Evolutionary conservation across 306 rosid species (phyloP), one percentile per base, ranked within the genome.

Genomic region (Spatholobus suberectus): DNA sequence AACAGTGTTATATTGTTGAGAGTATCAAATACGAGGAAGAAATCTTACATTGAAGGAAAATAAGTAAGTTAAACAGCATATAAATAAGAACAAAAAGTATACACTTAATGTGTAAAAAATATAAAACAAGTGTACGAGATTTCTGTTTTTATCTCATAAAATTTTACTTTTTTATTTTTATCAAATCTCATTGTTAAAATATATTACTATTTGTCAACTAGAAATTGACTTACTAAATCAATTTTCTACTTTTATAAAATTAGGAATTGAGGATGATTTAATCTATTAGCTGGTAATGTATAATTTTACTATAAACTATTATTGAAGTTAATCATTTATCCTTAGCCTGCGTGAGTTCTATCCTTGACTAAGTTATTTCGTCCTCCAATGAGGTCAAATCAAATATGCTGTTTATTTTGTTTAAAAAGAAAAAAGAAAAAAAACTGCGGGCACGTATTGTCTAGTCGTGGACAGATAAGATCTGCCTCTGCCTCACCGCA

Each of bases 401-500:
- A 21, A 23, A 23, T 4, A 58, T 58, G 34, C 0, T 1, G 3
- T 29, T 29, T 29, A 29, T 58, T 59, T 58, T 12, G 2, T 26
- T 5, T 1, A 26, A 3, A 17, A n/a, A 10, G 1, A 1, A 13
- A 59, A 5, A 59, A 59, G 13, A 24, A 2, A 14, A 21, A 20
- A 37, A 37, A 37, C 41, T 59, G 6, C 0, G 8, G 41, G 41
- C 6, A 32, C 69, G 23, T 32, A 6, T 63, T 29, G 70, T 15
- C 40, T 63, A 62, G 80, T 41, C 29, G 55, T 32, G 52, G 68
- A 21, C 18, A 70, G 87, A 70, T 70, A 75, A 70, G 77, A 44
- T 41, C 76, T 41, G 37, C 52, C 57, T 27, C 70, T 46, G 32
- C 51, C 41, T 38, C 43, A 74, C 73, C 17, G 18, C 32, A 4